A percentile compares a stretch with the other conserved stretches of the same genome.
These are phyloP conservation scores for Solanum stenotomum DNA, from an alignment of 257 asterid genomes.

Conservation along the genomic window DNA sequence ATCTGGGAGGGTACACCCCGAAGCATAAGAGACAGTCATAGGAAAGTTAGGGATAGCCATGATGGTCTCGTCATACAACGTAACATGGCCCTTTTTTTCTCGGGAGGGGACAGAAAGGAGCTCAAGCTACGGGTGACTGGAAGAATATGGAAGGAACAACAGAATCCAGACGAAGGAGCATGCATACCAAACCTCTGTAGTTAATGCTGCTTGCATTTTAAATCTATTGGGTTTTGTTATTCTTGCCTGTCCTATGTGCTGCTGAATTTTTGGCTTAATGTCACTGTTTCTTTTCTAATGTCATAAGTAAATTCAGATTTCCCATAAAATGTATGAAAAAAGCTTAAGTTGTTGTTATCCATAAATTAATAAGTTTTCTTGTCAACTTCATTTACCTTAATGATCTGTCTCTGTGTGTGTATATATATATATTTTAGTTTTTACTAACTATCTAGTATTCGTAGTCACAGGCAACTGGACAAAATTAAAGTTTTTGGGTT, in stretches of 20 bases:
- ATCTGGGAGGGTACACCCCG: slow-evolving; percentile 88
- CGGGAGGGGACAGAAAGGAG: slow-evolving; percentile 84
- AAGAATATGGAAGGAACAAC: slow-evolving; percentile 83
- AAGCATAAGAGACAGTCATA: slow-evolving; percentile 75
- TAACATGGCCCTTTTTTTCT: slow-evolving; percentile 79
- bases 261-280: not conserved
- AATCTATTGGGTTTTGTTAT: not conserved
- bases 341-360: not conserved
- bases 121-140: slow-evolving; percentile 82
- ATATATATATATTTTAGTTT: no score
- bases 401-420: not conserved
- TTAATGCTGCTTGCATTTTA: slow-evolving; percentile 9
- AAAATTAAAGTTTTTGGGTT: not conserved
- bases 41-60: slow-evolving; percentile 81
- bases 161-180: slow-evolving; percentile 57
- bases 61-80: slow-evolving; percentile 73
- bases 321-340: not conserved
- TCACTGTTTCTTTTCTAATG: not conserved
- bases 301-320: not conserved
- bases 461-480: not conserved
- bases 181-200: slow-evolving; percentile 75
- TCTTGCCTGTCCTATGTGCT: not conserved
- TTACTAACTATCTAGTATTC: no score
- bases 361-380: not conserved
- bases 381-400: not conserved